Evolutionary conservation across 257 asterid species (phyloP).

Genomic region (Scutellaria baicalensis): DNA sequence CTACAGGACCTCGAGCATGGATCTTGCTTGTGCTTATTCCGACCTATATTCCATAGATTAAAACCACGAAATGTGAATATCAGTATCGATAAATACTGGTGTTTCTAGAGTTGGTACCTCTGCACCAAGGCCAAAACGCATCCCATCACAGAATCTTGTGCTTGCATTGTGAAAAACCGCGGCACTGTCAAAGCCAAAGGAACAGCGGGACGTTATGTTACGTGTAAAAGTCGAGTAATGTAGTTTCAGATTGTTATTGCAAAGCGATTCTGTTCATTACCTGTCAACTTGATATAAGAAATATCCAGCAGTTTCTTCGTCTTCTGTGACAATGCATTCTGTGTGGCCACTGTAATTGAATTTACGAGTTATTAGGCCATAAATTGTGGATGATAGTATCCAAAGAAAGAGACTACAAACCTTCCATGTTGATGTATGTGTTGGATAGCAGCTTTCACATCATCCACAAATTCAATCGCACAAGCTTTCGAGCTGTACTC

Average conservation of each 20-base stretch:
- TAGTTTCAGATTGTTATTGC: background rate
- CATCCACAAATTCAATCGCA: constrained; percentile 50
- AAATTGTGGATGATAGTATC: background rate
- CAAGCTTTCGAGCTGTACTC: constrained; percentile 55
- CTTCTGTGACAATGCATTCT: constrained; percentile 32
- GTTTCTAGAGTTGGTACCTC: constrained; percentile 18
- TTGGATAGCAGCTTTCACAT: constrained; percentile 39
- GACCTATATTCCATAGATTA: constrained; percentile 26
- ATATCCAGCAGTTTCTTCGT: constrained; percentile 20
- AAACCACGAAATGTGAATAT: background rate
- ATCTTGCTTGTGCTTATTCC: constrained; percentile 71
- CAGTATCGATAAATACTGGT: background rate
- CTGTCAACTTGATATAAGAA: constrained; percentile 35
- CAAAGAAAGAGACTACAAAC: constrained; percentile 11
- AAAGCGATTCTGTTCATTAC: background rate
- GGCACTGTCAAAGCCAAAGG: constrained; percentile 41
- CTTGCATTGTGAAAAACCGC: constrained; percentile 70
- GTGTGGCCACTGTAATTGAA: constrained; percentile 32
- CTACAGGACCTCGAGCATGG: constrained; percentile 77
- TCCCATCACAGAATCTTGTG: constrained; percentile 71
- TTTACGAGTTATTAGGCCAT: background rate
- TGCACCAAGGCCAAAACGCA: constrained; percentile 78
- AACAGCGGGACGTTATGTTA: background rate
- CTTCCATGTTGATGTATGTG: constrained; percentile 55
- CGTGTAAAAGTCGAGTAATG: background rate